Conservation (phyloP, 768 basidiomycete genomes). For the Pisolithus orientalis region DNA sequence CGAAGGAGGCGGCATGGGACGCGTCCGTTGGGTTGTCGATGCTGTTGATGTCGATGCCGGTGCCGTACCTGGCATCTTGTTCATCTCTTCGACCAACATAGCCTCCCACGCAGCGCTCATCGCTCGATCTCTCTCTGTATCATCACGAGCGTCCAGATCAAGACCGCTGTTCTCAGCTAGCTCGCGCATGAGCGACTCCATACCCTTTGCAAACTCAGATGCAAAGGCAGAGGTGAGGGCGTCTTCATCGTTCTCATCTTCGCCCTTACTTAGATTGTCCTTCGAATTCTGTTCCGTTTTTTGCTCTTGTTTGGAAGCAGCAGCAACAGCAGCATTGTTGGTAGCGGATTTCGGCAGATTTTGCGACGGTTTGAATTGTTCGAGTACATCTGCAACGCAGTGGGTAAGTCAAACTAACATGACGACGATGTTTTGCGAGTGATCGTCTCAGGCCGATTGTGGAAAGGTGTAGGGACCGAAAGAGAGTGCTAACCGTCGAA, state of each 20-base stretch:
- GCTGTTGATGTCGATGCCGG: conserved; percentile 9
- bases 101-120: conserved; percentile 66
- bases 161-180: conserved; percentile 3
- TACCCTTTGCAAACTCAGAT: conserved; percentile 35
- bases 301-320: neutral
- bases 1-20: no score
- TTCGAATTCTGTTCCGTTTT: neutral
- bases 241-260: neutral
- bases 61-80: conserved; percentile 22
- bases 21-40: neutral
- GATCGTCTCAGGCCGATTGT: no score
- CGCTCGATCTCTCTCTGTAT: conserved; percentile 28
- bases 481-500: neutral
- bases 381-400: no score
- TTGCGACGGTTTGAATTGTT: no score
- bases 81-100: conserved; percentile 61
- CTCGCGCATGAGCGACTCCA: conserved; percentile 37
- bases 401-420: no score
- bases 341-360: no score
- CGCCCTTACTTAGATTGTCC: neutral
- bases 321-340: no score
- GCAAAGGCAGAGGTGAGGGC: conserved; percentile 24
- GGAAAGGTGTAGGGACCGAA: neutral
- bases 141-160: neutral
- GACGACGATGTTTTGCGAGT: neutral